Base-by-base conservation (phyloP, 2,329 filamentous ascomycete species). In the Dactylellina haptotyla region DNA sequence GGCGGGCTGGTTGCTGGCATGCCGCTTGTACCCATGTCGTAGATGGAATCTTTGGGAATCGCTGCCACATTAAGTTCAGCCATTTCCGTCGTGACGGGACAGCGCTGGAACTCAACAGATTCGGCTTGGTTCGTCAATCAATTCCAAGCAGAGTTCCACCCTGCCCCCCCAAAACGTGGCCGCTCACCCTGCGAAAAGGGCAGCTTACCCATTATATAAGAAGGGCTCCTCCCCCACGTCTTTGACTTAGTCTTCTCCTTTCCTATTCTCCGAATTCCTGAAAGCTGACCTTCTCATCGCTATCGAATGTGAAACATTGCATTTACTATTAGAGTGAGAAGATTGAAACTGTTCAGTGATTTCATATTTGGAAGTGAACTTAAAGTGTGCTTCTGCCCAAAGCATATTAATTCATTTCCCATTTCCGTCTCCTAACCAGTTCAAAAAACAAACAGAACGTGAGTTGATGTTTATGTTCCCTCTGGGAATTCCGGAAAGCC, bases 1-100 rank as follows among this genome's bases (percentile, higher is more conserved):
- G 50, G 58, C 50, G 30, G 62, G 41, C 53, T 61, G 41, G 41
- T 46, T 62, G 65, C 51, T 63, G 48, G 57, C 43, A 43, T 23
- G 58, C 14, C 48, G 34, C 37, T 20, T n/a, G 30, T 45, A 59
- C 54, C 54, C 61, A 56, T 73, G 69, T 66, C 69, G 61, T 66
- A 34, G 54, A 73, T 66, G 61, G 67, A 73, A 73, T 73, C n/a
- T 54, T 57, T 65, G 59, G 69, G 69, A 66, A 66, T 71, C 61
- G 45, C 46, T 73, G 54, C 62, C 45, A 56, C 34, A 46, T 73
- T 66, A 61, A 66, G 69, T 62, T 66, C 69, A 66, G 69, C 69
- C 69, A 66, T 73, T 66, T 66, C 61, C 61, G 69, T 66, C 32
- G 48, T 59, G 54, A 69, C 56, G 69, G 61, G 26, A 12, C 50